Evolutionary conservation across 2,329 filamentous ascomycete species (phyloP).

Genomic region (Fusarium transvaalense): DNA sequence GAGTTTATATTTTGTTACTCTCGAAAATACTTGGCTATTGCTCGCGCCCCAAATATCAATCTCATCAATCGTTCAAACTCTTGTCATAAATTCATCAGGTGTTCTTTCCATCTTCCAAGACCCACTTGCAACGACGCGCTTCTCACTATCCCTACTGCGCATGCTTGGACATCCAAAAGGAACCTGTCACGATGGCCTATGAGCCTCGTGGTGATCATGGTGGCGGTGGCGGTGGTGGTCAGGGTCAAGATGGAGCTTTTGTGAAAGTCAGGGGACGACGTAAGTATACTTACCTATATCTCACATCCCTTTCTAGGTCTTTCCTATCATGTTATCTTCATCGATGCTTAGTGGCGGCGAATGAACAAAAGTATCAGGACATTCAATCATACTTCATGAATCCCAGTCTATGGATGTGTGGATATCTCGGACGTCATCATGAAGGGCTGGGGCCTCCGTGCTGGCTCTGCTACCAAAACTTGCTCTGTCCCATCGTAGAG

Average conservation of each 20-base stretch:
- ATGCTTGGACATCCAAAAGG: slow-evolving; percentile 43
- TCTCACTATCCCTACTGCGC: slow-evolving; percentile 33
- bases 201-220: slow-evolving; percentile 65
- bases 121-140: slow-evolving; percentile 40
- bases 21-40: background rate
- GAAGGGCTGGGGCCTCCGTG: background rate
- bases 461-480: background rate
- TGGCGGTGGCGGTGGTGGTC: slow-evolving; percentile 52
- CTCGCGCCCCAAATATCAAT: background rate
- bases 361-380: background rate
- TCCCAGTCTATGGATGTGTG: background rate
- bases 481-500: background rate
- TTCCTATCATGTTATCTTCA: slow-evolving; percentile 6
- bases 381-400: background rate
- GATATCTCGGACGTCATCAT: background rate
- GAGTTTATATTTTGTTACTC: background rate
- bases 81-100: slow-evolving; percentile 5
- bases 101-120: slow-evolving; percentile 17
- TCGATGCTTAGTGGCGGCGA: slow-evolving; percentile 31
- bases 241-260: slow-evolving; percentile 59
- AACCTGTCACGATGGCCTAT: slow-evolving; percentile 62
- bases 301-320: background rate
- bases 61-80: background rate
- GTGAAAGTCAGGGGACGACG: slow-evolving; percentile 65
- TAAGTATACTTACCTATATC: slow-evolving; percentile 54